These are phyloP conservation scores for Ceratobasidium sp. DNA, from an alignment of 1,284 basidiomycete species.

Conservation along the genomic window DNA sequence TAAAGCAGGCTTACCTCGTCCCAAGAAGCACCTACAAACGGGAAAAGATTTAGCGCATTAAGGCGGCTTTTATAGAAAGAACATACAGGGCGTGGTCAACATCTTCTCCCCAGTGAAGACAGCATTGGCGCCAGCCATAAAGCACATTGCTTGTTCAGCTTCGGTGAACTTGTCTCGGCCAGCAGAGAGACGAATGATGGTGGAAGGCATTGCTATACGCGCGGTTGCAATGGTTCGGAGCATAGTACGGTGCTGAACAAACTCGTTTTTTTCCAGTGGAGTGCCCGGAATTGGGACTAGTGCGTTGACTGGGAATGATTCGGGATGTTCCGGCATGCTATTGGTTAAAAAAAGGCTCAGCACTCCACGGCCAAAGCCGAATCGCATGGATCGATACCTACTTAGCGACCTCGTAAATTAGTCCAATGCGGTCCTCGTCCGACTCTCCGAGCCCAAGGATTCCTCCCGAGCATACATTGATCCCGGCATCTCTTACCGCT, in stretches of 20 bases:
- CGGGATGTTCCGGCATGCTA: slow-evolving; percentile 94
- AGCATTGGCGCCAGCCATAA: slow-evolving; percentile 98
- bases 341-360: slow-evolving; percentile 16
- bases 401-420: slow-evolving; percentile 95
- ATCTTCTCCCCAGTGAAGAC: slow-evolving; percentile 98
- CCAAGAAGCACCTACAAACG: slow-evolving; percentile 77
- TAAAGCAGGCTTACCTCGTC: slow-evolving; percentile 67
- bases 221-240: slow-evolving; percentile 96
- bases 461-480: slow-evolving; percentile 97
- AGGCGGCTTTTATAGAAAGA: slow-evolving; percentile 29
- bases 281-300: slow-evolving; percentile 73
- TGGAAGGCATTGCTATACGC: slow-evolving; percentile 88
- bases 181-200: slow-evolving; percentile 95
- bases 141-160: slow-evolving; percentile 96
- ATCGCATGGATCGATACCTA: slow-evolving; percentile 56
- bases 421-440: slow-evolving; percentile 88
- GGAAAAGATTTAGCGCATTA: slow-evolving; percentile 46
- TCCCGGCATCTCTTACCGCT: slow-evolving; percentile 93
- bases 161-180: slow-evolving; percentile 92
- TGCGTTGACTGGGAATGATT: slow-evolving; percentile 98
- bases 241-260: slow-evolving; percentile 82
- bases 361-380: background rate
- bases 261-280: slow-evolving; percentile 65
- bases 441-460: slow-evolving; percentile 95
- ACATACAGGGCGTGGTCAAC: slow-evolving; percentile 94